Evolutionary conservation across 202 grass and related monocot genomes (phyloP).

Genomic region (Panicum virgatum): DNA sequence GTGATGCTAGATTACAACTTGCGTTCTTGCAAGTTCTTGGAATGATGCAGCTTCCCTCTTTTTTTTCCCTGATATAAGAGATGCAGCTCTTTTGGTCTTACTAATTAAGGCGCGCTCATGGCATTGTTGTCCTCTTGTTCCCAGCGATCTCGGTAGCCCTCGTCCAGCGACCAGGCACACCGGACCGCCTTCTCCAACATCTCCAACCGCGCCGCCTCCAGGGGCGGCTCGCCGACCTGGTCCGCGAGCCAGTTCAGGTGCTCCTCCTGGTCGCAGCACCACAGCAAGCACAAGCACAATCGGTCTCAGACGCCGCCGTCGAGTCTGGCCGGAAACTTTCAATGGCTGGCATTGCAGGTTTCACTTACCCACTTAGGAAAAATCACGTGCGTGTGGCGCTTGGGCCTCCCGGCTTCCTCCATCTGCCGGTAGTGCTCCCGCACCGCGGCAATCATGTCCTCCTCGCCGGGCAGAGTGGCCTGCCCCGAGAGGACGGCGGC

Average conservation of each 20-base stretch:
- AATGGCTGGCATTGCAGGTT: background rate
- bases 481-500: constrained; percentile 32
- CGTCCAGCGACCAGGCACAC: constrained; percentile 1
- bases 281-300: background rate
- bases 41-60: too few relatives aligned
- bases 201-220: background rate
- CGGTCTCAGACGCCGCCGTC: background rate
- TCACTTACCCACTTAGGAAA: constrained; percentile 8
- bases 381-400: constrained; percentile 34
- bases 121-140: background rate
- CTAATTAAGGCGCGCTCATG: background rate
- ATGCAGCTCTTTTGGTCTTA: too few relatives aligned
- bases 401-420: constrained; percentile 36
- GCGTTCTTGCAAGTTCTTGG: too few relatives aligned
- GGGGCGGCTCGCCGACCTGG: constrained; percentile 5
- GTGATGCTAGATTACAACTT: too few relatives aligned
- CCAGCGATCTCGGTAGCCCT: constrained; percentile 24
- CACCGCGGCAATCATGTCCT: constrained; percentile 36
- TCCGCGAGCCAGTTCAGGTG: constrained; percentile 43
- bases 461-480: constrained; percentile 15
- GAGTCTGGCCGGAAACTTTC: background rate
- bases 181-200: background rate
- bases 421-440: constrained; percentile 18
- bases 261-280: constrained; percentile 7
- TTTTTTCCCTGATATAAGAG: background rate